Conservation (phyloP, 2,329 filamentous ascomycete species). For the Hymenoscyphus fraxineus region DNA sequence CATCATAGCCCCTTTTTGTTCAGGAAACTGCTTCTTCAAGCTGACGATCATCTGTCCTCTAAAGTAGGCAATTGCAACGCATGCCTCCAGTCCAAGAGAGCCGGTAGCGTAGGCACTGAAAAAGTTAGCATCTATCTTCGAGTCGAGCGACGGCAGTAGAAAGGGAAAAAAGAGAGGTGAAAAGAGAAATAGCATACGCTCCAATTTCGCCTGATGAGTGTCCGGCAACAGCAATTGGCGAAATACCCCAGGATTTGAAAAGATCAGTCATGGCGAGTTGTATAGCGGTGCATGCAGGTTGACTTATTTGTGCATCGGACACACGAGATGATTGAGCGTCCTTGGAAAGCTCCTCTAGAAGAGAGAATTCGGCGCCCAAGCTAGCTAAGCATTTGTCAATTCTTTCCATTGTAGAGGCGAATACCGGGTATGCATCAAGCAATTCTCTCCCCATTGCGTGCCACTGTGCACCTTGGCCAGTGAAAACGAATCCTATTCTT, state of each 20-base stretch:
- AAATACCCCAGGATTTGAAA: conserved; percentile 42
- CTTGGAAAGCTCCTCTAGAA: conserved; percentile 37
- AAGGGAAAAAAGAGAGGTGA: too few relatives aligned
- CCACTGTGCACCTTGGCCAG: conserved; percentile 29
- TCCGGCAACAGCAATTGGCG: conserved; percentile 40
- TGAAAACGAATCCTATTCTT: conserved; percentile 27
- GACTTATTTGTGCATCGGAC: conserved; percentile 40
- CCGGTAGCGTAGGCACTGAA: conserved; percentile 40
- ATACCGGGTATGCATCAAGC: conserved; percentile 36
- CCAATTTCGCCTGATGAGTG: conserved; percentile 49
- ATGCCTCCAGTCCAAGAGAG: conserved; percentile 34
- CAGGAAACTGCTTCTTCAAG: conserved; percentile 18
- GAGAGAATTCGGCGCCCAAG: conserved; percentile 35
- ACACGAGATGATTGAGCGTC: conserved; percentile 37
- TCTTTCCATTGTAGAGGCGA: conserved; percentile 34
- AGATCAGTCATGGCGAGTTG: conserved; percentile 46
- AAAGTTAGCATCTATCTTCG: too few relatives aligned
- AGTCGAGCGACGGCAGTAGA: too few relatives aligned
- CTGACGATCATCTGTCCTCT: conserved; percentile 34
- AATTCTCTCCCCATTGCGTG: conserved; percentile 31
- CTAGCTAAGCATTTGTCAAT: conserved; percentile 35
- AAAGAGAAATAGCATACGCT: conserved; percentile 26
- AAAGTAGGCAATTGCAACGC: conserved; percentile 45
- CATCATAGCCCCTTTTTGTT: conserved; percentile 48
- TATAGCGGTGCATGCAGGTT: conserved; percentile 45